Base-by-base conservation (phyloP, 306 rosid species). In the Fragaria iinumae region DNA sequence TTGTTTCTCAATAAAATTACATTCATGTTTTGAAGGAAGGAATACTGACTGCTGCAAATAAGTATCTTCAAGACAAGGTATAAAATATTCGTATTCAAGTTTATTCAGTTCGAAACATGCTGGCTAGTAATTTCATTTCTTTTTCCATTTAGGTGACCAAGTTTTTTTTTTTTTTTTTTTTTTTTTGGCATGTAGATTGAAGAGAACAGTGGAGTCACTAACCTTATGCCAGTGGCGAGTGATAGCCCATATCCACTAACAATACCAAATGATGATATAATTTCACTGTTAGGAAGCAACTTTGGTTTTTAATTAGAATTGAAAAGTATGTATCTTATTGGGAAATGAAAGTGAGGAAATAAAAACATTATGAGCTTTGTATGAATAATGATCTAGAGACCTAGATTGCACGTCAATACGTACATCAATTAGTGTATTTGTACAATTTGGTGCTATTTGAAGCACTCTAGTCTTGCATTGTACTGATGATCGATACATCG, bases 61-160 rank as follows among this genome's bases (percentile, higher is more conserved):
- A 75, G 59, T 70, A 45, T 70, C 86, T 83, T 55, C 80, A 79
- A 43, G 86, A 83, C 38, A 74, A 83, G 86, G 86, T 83, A 71
- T 23, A 11, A 43, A 64, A 13, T 8, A 9, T 14, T 57, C 17
- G 18, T 21, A 6, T 8, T 14, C 11, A 23, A 21, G 17, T 9
- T 41, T 59, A 38, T 57, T 39, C 14, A 16, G 47, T 36, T 63
- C n/a, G 10, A 63, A 11, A 32, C 20, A 65, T 34, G 47, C 44
- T 57, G 25, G 0, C 44, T 57, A 27, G 0, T 64, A 64, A 6
- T 64, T 11, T 36, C 6, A 2, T 64, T 11, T 36, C 6, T 17
- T 63, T 29, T 63, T 32, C 12, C 13, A 27, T 5, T 36, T 39
- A 17, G 17, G 17, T 36, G 12, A 34, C 21, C 2, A 34, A 16